Conservation (phyloP, 345 rosid genomes). For the Conringia planisiliqua region DNA sequence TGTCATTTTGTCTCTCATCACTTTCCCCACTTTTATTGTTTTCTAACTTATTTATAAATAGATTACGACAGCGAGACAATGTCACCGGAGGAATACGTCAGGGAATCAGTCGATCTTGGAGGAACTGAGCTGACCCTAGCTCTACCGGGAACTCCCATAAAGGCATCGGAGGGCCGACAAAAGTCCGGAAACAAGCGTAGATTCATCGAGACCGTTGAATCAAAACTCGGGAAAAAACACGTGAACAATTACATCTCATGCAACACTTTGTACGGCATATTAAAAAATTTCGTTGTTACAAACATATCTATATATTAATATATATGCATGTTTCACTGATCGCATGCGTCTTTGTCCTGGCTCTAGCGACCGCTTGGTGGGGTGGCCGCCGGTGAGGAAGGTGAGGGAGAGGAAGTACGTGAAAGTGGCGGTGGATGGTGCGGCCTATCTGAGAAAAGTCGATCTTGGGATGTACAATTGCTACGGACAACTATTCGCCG, state of each 20-base stretch:
- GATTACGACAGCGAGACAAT: background rate
- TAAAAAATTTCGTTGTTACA: background rate
- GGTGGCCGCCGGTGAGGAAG: slow-evolving; percentile 76
- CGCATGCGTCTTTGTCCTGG: background rate
- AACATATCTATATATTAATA: background rate
- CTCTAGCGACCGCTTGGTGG: slow-evolving; percentile 52
- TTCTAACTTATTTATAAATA: background rate
- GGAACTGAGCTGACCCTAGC: slow-evolving; percentile 62
- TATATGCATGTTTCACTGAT: slow-evolving; percentile 1
- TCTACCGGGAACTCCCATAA: slow-evolving; percentile 44
- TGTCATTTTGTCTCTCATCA: slow-evolving; percentile 29
- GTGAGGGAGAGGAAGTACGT: slow-evolving; percentile 54
- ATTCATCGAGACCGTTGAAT: slow-evolving; percentile 41
- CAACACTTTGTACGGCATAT: slow-evolving; percentile 15
- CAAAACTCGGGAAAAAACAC: slow-evolving; percentile 31
- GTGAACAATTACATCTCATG: background rate
- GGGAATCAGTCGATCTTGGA: slow-evolving; percentile 36
- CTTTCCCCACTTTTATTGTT: background rate
- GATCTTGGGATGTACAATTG: slow-evolving; percentile 50
- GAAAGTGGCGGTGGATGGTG: slow-evolving; percentile 76
- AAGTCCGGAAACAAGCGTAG: slow-evolving; percentile 49
- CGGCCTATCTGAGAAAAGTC: slow-evolving; percentile 66
- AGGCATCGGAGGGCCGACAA: slow-evolving; percentile 18
- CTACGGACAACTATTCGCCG: slow-evolving; percentile 44
- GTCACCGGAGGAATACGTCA: slow-evolving; percentile 26